Conservation (phyloP, 306 rosid genomes). For the Ammopiptanthus mongolicus region DNA sequence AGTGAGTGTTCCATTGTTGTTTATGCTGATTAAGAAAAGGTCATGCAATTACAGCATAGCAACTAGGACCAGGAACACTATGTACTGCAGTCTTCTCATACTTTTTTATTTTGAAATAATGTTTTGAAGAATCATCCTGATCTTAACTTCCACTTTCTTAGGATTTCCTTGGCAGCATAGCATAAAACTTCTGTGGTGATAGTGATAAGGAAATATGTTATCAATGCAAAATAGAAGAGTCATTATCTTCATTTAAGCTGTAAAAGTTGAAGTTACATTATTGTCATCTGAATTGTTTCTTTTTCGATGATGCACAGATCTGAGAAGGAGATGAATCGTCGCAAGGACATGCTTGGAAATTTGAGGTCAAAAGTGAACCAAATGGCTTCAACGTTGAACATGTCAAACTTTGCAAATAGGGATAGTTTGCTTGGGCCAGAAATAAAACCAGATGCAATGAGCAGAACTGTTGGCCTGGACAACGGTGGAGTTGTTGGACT, state of each 20-base stretch:
- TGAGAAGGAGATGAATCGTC: conserved; percentile 97
- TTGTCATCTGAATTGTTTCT: conserved; percentile 18
- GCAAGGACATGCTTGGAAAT: conserved; percentile 71
- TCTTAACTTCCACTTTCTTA: background rate
- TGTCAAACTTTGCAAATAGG: conserved; percentile 82
- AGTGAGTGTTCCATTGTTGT: conserved; percentile 46
- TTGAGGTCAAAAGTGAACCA: conserved; percentile 77
- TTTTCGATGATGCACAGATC: conserved; percentile 48
- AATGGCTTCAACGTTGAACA: conserved; percentile 85
- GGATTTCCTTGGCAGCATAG: background rate
- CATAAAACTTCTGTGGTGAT: background rate
- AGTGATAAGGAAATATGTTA: background rate
- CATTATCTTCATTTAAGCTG: background rate
- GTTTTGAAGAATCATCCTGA: background rate
- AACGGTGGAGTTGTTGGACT: conserved; percentile 81
- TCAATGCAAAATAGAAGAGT: conserved; percentile 6
- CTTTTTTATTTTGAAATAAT: background rate
- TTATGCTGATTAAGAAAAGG: conserved; percentile 1
- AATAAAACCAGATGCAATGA: conserved; percentile 73
- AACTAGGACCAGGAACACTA: conserved; percentile 1
- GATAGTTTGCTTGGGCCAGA: conserved; percentile 95
- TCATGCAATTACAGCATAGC: background rate
- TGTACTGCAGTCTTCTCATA: background rate
- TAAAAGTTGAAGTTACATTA: conserved; percentile 2
- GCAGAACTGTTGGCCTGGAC: conserved; percentile 77